phyloP scores from a whole-genome alignment of 2,329 filamentous ascomycete species.

The Canariomyces notabilis region DNA sequence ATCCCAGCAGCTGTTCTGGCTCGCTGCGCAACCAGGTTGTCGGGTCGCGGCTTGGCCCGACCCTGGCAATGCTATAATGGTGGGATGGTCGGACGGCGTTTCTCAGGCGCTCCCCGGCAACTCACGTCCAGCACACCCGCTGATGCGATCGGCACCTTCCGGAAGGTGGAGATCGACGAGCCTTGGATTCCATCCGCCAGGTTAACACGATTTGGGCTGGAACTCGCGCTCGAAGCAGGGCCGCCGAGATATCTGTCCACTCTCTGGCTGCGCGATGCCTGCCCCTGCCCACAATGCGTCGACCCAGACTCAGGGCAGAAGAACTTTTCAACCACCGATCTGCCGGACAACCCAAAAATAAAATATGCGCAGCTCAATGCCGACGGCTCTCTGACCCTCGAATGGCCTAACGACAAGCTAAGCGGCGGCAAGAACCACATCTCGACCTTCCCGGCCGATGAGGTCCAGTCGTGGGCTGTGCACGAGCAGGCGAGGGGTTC shows the following conservation, averaged over 20 bases:
- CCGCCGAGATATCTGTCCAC: neutral
- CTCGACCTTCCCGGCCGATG: constrained; percentile 32
- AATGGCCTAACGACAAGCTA: constrained; percentile 51
- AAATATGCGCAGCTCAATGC: constrained; percentile 28
- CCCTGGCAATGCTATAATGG: too few species aligned
- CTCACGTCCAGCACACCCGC: too few species aligned
- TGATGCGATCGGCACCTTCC: too few species aligned
- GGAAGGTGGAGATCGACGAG: too few species aligned
- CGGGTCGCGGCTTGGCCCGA: too few species aligned
- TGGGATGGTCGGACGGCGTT: too few species aligned
- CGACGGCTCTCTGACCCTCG: constrained; percentile 47
- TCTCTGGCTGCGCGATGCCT: constrained; percentile 48
- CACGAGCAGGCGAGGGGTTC: neutral
- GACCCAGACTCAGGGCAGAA: constrained; percentile 57
- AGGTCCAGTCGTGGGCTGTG: constrained; percentile 22
- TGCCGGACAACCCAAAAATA: constrained; percentile 34
- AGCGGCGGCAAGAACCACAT: constrained; percentile 27
- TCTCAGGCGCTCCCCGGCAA: too few species aligned
- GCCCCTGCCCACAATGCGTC: constrained; percentile 48
- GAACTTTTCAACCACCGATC: constrained; percentile 41
- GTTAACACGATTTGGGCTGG: too few species aligned
- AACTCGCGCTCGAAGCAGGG: too few species aligned
- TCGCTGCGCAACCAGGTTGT: too few species aligned
- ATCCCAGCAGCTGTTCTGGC: too few species aligned
- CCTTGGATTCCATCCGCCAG: too few species aligned